Conservation (phyloP, 805 yeast species). For the Isabelozyma gotoi region DNA sequence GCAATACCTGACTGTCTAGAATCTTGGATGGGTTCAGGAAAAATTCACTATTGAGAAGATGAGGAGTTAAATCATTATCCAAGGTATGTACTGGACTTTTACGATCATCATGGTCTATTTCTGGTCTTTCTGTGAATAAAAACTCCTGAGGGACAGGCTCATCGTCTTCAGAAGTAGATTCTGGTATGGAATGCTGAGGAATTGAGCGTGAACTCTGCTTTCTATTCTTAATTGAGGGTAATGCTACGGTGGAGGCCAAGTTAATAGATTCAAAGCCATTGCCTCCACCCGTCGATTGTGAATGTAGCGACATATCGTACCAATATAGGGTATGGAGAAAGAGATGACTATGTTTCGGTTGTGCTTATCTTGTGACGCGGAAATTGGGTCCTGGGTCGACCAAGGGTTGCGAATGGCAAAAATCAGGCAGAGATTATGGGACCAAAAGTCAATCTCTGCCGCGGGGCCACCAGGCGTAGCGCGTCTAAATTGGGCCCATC, state of each 20-base stretch:
- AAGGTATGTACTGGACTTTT: background rate
- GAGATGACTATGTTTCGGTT: too few relatives aligned
- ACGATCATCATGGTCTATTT: background rate
- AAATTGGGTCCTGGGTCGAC: too few relatives aligned
- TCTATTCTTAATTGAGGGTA: background rate
- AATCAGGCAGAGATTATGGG: too few relatives aligned
- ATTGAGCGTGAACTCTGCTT: background rate
- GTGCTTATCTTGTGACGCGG: too few relatives aligned
- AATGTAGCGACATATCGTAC: background rate
- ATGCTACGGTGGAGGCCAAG: slow-evolving; percentile 8
- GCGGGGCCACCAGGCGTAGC: too few relatives aligned
- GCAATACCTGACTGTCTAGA: slow-evolving; percentile 1
- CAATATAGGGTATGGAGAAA: too few relatives aligned
- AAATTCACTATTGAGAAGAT: slow-evolving; percentile 13
- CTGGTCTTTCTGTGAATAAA: background rate
- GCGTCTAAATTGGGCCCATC: too few relatives aligned
- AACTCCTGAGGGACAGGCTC: slow-evolving; percentile 1
- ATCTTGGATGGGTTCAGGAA: slow-evolving; percentile 18
- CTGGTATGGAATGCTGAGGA: slow-evolving; percentile 1
- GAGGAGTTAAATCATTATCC: slow-evolving; percentile 2
- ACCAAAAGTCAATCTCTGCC: too few relatives aligned
- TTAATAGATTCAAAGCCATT: slow-evolving; percentile 13
- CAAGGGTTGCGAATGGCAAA: too few relatives aligned
- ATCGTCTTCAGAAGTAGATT: slow-evolving; percentile 5
- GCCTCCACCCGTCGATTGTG: background rate